Evolutionary conservation across 1,284 basidiomycete species (phyloP).

Genomic region (Pseudozyma tsukubaensis): DNA sequence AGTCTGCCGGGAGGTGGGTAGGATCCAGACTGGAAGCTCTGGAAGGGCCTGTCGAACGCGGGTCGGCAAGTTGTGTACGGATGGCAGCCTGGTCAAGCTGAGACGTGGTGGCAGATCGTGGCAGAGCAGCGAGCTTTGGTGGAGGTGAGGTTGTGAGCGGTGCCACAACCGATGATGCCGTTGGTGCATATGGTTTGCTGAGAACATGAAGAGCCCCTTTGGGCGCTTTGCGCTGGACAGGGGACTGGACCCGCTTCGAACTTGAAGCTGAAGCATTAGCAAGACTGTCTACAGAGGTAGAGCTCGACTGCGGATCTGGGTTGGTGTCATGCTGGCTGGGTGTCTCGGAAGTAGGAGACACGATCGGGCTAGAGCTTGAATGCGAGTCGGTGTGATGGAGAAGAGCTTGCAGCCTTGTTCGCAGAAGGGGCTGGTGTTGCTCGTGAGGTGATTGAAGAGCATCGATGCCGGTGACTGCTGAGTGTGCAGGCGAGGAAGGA

Average conservation of each 20-base stretch:
- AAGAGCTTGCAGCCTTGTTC: slow-evolving; percentile 32
- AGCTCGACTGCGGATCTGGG: slow-evolving; percentile 19
- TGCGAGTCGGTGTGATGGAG: slow-evolving; percentile 35
- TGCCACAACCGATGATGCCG: not conserved
- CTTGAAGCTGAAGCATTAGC: slow-evolving; percentile 10
- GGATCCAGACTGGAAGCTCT: slow-evolving; percentile 42
- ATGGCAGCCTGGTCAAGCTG: slow-evolving; percentile 13
- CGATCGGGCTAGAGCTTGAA: slow-evolving; percentile 27
- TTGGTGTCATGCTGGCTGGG: slow-evolving; percentile 18
- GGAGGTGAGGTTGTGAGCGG: slow-evolving; percentile 13
- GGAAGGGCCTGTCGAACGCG: slow-evolving; percentile 18
- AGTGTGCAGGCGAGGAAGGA: slow-evolving; percentile 8
- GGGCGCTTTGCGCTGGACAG: slow-evolving; percentile 6
- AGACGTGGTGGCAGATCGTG: slow-evolving; percentile 28
- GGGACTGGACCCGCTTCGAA: slow-evolving; percentile 1
- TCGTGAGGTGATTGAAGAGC: not conserved
- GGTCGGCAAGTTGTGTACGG: slow-evolving; percentile 5
- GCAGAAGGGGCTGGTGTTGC: slow-evolving; percentile 28
- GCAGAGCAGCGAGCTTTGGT: slow-evolving; percentile 20
- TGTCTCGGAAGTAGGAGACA: slow-evolving; percentile 30
- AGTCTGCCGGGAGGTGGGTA: slow-evolving; percentile 16
- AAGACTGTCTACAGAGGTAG: slow-evolving; percentile 25
- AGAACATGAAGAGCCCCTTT: slow-evolving; percentile 34
- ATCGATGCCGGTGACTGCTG: slow-evolving; percentile 4
- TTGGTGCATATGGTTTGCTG: not conserved